These are phyloP conservation scores for Apiotrichum brassicae DNA, from an alignment of 1,284 basidiomycete genomes.

Conservation along the genomic window DNA sequence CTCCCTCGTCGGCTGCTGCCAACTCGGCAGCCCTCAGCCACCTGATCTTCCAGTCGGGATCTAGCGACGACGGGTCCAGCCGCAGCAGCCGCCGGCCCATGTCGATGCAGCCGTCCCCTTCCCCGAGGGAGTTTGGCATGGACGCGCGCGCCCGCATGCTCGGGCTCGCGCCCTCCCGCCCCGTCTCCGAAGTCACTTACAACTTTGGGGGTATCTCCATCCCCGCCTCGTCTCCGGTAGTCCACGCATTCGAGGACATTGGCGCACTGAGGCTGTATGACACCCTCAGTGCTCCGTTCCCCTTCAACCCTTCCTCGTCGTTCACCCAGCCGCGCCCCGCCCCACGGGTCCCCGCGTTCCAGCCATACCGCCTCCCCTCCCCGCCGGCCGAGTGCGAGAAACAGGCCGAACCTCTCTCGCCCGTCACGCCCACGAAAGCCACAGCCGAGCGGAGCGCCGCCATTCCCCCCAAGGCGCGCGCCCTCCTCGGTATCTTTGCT, in stretches of 20 bases:
- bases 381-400: not conserved
- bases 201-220: not conserved
- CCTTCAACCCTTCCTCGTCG: not conserved
- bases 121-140: not conserved
- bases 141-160: no score
- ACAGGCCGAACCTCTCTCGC: not conserved
- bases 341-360: not conserved
- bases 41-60: not conserved
- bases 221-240: not conserved
- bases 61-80: not conserved
- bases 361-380: not conserved
- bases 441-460: not conserved
- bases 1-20: not conserved
- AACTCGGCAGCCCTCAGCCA: not conserved
- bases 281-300: no score
- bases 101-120: not conserved
- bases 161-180: not conserved
- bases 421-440: not conserved
- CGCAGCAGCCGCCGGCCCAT: not conserved
- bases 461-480: not conserved
- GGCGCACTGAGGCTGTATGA: not conserved
- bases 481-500: not conserved
- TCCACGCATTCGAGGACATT: constrained; percentile 1
- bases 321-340: not conserved
- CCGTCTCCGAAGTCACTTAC: not conserved